Conservation (phyloP, 208 protist genomes). For the Trichomonas gallinae region DNA sequence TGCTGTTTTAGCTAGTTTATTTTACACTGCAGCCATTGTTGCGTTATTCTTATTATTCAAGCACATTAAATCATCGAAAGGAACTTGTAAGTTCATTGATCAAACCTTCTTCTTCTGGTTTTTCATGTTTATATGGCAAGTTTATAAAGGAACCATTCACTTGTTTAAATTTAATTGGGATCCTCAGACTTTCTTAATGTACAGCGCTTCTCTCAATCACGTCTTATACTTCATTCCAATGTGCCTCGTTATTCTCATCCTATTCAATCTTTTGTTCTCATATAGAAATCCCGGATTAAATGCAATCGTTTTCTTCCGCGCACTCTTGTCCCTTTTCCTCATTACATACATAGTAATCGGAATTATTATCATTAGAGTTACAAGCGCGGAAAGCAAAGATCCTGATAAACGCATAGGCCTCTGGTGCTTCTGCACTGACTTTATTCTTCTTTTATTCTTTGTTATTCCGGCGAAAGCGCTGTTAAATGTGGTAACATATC, state of each 20-base stretch:
- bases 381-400: not conserved
- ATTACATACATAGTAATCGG: not conserved
- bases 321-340: not conserved
- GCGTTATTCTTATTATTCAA: not conserved
- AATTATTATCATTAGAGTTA: not conserved
- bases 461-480: not conserved
- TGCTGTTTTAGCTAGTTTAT: not conserved
- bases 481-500: not conserved
- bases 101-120: not conserved
- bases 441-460: not conserved
- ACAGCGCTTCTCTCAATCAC: not conserved
- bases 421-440: not conserved
- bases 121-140: not conserved
- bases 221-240: not conserved
- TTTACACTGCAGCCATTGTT: not conserved
- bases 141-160: not conserved
- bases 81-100: not conserved
- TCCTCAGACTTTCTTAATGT: not conserved
- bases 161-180: not conserved
- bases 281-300: not conserved
- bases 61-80: not conserved
- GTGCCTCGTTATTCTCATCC: not conserved
- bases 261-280: not conserved
- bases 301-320: not conserved
- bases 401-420: not conserved